Conservation (phyloP, 345 rosid genomes). For the Salix arbutifolia region DNA sequence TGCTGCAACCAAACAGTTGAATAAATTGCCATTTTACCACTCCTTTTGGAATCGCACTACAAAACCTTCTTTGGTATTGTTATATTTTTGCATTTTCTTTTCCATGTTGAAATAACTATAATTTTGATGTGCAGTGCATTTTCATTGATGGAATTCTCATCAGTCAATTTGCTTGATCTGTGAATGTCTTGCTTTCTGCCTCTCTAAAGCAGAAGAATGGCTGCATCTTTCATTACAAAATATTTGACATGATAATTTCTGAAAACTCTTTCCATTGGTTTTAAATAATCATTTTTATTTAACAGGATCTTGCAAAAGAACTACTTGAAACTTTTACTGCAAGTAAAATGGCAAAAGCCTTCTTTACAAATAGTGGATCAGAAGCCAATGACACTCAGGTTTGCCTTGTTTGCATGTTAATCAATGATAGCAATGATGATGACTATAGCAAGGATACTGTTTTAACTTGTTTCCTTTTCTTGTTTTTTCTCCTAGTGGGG, state of each 20-base stretch:
- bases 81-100: not conserved
- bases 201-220: not conserved
- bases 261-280: not conserved
- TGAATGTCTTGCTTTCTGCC: not conserved
- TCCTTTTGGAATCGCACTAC: constrained; percentile 98
- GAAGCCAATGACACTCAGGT: constrained; percentile 99
- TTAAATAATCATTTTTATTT: constrained; percentile 7
- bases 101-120: not conserved
- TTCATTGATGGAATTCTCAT: not conserved
- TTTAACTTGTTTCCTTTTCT: not conserved
- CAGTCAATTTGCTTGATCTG: not conserved
- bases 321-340: constrained; percentile 81
- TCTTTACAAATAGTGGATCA: constrained; percentile 94
- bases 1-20: constrained; percentile 74
- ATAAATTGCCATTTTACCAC: constrained; percentile 85
- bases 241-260: constrained; percentile 2
- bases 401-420: not conserved
- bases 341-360: constrained; percentile 75
- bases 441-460: not conserved
- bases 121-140: not conserved
- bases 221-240: constrained; percentile 6
- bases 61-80: constrained; percentile 80
- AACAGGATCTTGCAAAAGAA: constrained; percentile 93
- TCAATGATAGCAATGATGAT: not conserved
- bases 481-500: not conserved